Evolutionary conservation across 2,329 filamentous ascomycete species (phyloP).

Genomic region (Ceratocystis huliohia): DNA sequence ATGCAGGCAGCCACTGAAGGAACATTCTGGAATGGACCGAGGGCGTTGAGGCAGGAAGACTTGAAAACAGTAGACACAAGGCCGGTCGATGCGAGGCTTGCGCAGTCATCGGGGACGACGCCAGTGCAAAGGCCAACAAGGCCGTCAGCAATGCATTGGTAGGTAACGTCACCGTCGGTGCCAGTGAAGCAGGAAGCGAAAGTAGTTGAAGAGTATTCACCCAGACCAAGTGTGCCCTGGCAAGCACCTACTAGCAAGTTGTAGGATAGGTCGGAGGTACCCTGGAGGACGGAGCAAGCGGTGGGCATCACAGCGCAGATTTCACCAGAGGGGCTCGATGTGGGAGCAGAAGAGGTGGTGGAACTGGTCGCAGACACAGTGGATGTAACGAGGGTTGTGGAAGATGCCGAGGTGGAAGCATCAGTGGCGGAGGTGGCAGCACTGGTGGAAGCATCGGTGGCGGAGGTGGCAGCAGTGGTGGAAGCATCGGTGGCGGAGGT

Average conservation of each 20-base stretch:
- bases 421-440: neutral
- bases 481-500: neutral
- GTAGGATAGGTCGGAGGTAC: neutral
- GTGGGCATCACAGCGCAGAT: slow-evolving; percentile 10
- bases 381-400: neutral
- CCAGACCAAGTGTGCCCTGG: slow-evolving; percentile 6
- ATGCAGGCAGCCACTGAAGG: slow-evolving; percentile 9
- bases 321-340: neutral
- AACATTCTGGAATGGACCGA: slow-evolving; percentile 12
- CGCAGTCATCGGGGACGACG: slow-evolving; percentile 7
- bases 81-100: neutral
- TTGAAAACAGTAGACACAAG: slow-evolving; percentile 7
- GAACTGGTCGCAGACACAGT: neutral
- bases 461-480: neutral
- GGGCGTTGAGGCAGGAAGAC: neutral
- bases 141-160: slow-evolving; percentile 7
- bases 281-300: slow-evolving; percentile 11
- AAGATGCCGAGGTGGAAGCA: neutral
- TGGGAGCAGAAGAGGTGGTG: neutral
- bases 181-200: slow-evolving; percentile 12
- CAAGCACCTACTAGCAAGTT: neutral
- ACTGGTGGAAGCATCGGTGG: neutral
- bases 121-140: neutral
- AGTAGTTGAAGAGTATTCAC: neutral
- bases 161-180: neutral